Conservation (phyloP, 176 grass and related monocot species). For the Musa troglodytarum region DNA sequence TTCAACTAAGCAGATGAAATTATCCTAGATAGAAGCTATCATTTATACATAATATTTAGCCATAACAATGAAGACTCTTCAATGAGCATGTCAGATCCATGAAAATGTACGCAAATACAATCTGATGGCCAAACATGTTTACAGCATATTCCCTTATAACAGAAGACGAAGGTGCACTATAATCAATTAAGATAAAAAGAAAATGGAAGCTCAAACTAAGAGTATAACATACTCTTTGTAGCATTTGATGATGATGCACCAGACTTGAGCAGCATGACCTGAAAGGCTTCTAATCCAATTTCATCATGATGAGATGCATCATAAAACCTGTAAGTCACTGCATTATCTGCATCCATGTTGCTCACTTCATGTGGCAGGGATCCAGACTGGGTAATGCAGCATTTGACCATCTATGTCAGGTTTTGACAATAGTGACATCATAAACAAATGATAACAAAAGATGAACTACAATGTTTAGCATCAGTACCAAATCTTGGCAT, state of each 20-base stretch:
- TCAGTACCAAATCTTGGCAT: conserved; percentile 40
- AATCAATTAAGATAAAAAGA: conserved; percentile 3
- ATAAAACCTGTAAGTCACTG: conserved; percentile 56
- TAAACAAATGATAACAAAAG: conserved; percentile 17
- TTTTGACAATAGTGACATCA: conserved; percentile 6
- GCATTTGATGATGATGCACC: conserved; percentile 54
- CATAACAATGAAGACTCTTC: too few species aligned
- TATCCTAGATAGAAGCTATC: neutral
- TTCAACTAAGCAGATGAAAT: neutral
- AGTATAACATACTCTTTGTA: conserved; percentile 69
- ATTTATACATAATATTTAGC: too few species aligned
- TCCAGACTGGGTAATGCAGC: conserved; percentile 28
- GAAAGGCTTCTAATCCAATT: conserved; percentile 51
- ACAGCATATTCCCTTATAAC: neutral
- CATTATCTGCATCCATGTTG: conserved; percentile 57
- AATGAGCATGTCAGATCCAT: neutral
- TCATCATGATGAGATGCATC: conserved; percentile 17
- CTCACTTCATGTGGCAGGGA: conserved; percentile 50
- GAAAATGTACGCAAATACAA: neutral
- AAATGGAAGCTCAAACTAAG: conserved; percentile 18
- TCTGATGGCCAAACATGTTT: neutral
- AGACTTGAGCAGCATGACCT: conserved; percentile 57
- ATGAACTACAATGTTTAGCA: conserved; percentile 10
- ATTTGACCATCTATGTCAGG: conserved; percentile 18
- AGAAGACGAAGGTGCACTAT: conserved; percentile 8